A percentile compares a stretch with the other conserved stretches of the same genome.
Evolutionary conservation across 352 stramenopile genomes (phyloP).

Genomic region (Phytophthora sp.): DNA sequence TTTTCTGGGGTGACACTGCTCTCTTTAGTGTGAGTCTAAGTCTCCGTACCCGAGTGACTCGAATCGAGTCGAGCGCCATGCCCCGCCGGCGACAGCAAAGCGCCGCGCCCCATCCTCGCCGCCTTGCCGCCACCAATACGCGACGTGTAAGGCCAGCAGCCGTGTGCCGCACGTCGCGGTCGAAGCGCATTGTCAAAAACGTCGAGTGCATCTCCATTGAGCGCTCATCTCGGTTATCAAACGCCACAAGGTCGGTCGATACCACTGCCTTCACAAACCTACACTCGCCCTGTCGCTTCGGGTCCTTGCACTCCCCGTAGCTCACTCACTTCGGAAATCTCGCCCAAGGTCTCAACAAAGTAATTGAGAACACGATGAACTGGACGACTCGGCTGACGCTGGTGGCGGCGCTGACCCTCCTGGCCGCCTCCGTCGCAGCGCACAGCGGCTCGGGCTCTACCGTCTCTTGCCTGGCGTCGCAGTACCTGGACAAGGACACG

Average conservation of each 20-base stretch:
- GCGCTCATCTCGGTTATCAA: slow-evolving; percentile 10
- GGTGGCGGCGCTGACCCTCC: slow-evolving; percentile 26
- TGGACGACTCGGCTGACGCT: slow-evolving; percentile 16
- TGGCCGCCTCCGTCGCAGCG: slow-evolving; percentile 37
- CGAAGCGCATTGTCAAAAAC: background rate
- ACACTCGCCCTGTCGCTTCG: slow-evolving; percentile 26
- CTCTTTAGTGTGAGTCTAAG: too few species aligned
- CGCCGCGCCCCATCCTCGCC: too few species aligned
- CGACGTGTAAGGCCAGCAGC: background rate
- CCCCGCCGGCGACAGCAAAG: too few species aligned
- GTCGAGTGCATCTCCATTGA: background rate
- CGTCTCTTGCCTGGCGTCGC: slow-evolving; percentile 28
- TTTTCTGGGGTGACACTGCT: too few species aligned
- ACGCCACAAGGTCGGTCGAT: too few species aligned
- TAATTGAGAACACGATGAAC: slow-evolving; percentile 13
- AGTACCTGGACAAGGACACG: slow-evolving; percentile 48
- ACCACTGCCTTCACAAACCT: slow-evolving; percentile 30
- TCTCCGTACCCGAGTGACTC: too few species aligned
- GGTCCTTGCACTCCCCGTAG: background rate
- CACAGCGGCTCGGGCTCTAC: slow-evolving; percentile 40
- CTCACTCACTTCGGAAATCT: slow-evolving; percentile 24
- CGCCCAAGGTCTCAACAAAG: slow-evolving; percentile 4
- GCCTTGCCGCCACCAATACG: background rate
- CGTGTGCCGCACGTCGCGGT: too few species aligned
- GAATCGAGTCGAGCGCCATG: too few species aligned